Evolutionary conservation across 805 yeast species (phyloP).

Genomic region (Ogataea ramenticola): DNA sequence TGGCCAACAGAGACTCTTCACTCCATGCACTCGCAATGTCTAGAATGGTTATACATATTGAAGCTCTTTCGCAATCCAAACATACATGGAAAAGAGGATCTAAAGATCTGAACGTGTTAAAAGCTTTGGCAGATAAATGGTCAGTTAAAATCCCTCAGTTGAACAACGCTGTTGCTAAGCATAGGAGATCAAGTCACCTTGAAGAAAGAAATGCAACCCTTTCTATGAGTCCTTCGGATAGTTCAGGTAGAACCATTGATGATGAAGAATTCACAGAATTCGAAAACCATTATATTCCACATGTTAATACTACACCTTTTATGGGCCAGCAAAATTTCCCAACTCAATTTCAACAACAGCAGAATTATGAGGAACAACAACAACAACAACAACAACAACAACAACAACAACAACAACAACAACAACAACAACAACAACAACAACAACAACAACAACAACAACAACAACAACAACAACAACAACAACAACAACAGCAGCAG

Average conservation of each 20-base stretch:
- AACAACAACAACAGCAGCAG: background rate
- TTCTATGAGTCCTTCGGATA: background rate
- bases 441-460: background rate
- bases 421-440: background rate
- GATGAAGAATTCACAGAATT: background rate
- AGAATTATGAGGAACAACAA: too few relatives aligned
- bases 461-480: background rate
- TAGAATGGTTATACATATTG: conserved; percentile 15
- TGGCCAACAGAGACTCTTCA: conserved; percentile 18
- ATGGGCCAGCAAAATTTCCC: too few relatives aligned
- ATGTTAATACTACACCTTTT: background rate
- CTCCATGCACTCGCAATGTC: conserved; percentile 11
- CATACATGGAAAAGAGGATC: conserved; percentile 23
- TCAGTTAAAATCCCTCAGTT: conserved; percentile 4
- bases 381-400: background rate
- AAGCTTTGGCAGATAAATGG: conserved; percentile 22
- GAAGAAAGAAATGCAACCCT: background rate
- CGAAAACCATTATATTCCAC: background rate
- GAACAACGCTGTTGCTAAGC: background rate
- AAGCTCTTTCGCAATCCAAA: conserved; percentile 19
- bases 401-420: background rate
- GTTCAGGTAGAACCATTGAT: background rate
- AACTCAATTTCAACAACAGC: too few relatives aligned
- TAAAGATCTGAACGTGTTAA: conserved; percentile 21
- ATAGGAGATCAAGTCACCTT: background rate